Conservation (phyloP, 1,284 basidiomycete genomes). For the Porogramme epimiltina region DNA sequence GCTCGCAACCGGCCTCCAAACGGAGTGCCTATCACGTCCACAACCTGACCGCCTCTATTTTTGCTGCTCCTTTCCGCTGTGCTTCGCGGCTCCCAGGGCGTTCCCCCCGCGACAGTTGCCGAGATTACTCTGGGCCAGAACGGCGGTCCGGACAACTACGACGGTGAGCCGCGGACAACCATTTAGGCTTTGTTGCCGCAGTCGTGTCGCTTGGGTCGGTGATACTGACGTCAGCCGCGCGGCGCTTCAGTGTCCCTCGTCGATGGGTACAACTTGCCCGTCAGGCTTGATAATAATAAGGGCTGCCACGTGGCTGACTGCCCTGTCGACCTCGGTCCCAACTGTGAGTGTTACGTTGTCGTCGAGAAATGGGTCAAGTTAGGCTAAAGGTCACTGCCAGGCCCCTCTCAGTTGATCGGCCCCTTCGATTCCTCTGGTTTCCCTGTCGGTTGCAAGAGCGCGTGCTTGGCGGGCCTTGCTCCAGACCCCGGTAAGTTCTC, state of each 20-base stretch:
- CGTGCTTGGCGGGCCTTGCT: constrained; percentile 43
- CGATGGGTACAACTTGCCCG: constrained; percentile 45
- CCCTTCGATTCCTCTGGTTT: constrained; percentile 38
- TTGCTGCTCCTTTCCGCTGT: neutral
- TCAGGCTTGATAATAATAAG: constrained; percentile 41
- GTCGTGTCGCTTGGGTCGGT: too few species aligned
- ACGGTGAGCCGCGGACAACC: too few species aligned
- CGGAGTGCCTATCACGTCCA: too few species aligned
- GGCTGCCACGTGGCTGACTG: constrained; percentile 46
- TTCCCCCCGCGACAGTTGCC: constrained; percentile 45
- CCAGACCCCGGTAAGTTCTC: constrained; percentile 33
- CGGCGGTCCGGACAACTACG: constrained; percentile 41
- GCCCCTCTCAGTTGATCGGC: constrained; percentile 35
- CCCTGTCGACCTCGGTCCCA: constrained; percentile 43
- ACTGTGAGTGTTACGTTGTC: constrained; percentile 26
- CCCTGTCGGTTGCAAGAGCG: constrained; percentile 45
- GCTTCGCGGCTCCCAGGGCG: constrained; percentile 30
- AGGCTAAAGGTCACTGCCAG: constrained; percentile 16
- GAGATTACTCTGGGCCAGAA: constrained; percentile 42
- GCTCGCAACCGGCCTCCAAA: too few species aligned
- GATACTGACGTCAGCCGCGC: too few species aligned
- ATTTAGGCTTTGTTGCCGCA: too few species aligned
- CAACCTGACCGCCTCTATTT: too few species aligned
- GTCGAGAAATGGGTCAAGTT: neutral
- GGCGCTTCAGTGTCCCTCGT: constrained; percentile 25